A percentile compares a stretch with the other conserved stretches of the same genome.
phyloP scores from a whole-genome alignment of 2,329 filamentous ascomycete genomes.

The Dactylellina sp. region DNA sequence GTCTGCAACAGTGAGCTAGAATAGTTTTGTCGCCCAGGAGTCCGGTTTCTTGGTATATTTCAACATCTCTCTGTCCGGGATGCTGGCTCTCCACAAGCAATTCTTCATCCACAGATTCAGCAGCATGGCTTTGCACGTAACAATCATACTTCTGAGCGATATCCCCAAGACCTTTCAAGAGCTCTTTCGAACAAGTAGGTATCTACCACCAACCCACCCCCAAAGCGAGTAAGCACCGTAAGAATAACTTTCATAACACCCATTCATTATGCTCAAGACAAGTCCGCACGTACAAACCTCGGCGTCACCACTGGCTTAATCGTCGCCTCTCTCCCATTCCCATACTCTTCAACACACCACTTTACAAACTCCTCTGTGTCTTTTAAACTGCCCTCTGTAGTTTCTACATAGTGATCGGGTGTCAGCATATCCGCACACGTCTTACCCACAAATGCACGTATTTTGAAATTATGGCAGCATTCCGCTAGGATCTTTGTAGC shows the following conservation, averaged over 20 bases:
- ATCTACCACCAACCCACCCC: constrained; percentile 47
- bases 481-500: constrained; percentile 72
- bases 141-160: constrained; percentile 66
- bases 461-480: constrained; percentile 68
- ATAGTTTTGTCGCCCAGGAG: constrained; percentile 71
- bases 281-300: constrained; percentile 59
- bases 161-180: constrained; percentile 70
- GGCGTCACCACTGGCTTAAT: constrained; percentile 62
- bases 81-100: constrained; percentile 56
- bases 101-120: constrained; percentile 59
- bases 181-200: constrained; percentile 67
- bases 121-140: constrained; percentile 60
- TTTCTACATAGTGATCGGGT: constrained; percentile 59
- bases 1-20: constrained; percentile 75
- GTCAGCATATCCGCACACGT: constrained; percentile 59
- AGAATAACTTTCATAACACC: not conserved
- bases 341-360: constrained; percentile 55
- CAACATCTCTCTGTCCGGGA: constrained; percentile 58
- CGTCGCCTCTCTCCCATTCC: constrained; percentile 50
- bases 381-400: constrained; percentile 53
- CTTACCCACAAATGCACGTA: constrained; percentile 73
- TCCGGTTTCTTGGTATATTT: constrained; percentile 53
- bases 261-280: too few species aligned
- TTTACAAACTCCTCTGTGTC: constrained; percentile 59
- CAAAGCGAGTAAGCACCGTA: too few species aligned